Evolutionary conservation across 345 rosid species (phyloP), one percentile per base, ranked within the genome.

Genomic region (Citrus hindsii): DNA sequence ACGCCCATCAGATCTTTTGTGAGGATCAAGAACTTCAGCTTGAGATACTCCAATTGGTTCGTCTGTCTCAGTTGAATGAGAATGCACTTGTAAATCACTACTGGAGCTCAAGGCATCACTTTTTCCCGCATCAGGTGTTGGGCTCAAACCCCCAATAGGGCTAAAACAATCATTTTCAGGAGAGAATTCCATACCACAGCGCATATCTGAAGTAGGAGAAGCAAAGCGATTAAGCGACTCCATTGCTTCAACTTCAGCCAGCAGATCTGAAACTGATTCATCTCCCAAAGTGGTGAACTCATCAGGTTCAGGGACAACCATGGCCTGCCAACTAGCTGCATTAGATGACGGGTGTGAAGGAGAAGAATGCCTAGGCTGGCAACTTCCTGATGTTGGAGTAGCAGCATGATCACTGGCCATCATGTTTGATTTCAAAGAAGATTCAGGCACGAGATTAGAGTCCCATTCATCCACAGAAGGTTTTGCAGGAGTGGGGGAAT

Each of bases 221-320:
- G 93, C 87, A 76, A 94, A 84, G 62, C 92, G 90, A 80, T 85
- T 82, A 55, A 89, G 90, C 69, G 95, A 90, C 81, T 94, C 98
- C 98, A 94, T 94, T 16, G 99, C 99, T 89, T 96, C 99, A 76
- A 94, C 97, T 84, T 94, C 98, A n/a, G 99, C 99, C 87, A 96
- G 83, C 65, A 96, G 91, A 84, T 96, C 99, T 67, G 99, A 96
- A 84, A 96, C 98, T 22, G 99, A 96, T 81, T 96, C 99, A 84
- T 94, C 98, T 59, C 78, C 91, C 66, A 88, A 81, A 59, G 93
- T 64, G 71, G 78, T 76, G 74, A 85, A 91, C 60, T 91, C 98
- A 59, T 85, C 85, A 2, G 93, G 89, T 76, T 88, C 97, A 37
- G 94, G 76, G 69, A 89, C 86, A 46, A 89, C 85, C 37, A 90